Conservation (phyloP, 164 flowering plant genomes). For the Nymphaea colorata region DNA sequence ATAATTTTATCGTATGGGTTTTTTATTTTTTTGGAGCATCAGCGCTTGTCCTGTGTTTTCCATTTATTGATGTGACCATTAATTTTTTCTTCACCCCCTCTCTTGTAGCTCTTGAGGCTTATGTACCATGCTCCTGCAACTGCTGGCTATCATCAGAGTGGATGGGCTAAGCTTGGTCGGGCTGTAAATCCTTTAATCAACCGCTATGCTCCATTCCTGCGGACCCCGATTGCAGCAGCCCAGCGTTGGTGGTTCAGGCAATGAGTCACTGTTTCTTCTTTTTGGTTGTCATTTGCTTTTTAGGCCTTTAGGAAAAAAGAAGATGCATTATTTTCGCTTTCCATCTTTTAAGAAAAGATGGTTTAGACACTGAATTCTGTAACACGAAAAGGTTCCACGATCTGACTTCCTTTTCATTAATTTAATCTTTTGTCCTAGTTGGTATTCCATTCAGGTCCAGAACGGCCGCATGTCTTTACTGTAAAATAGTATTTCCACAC, state of each 20-base stretch:
- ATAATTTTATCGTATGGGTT: no score
- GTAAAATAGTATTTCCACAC: no score
- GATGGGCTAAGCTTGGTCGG: constrained; percentile 83
- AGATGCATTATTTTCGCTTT: background rate
- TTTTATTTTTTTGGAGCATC: no score
- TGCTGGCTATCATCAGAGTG: constrained; percentile 83
- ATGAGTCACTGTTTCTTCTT: background rate
- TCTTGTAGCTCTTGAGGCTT: constrained; percentile 73
- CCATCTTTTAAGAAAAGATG: background rate
- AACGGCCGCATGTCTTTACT: no score
- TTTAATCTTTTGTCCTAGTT: background rate
- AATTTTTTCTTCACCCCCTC: background rate
- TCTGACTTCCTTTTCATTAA: background rate
- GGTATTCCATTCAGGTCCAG: no score
- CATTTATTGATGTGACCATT: background rate
- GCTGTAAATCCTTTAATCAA: constrained; percentile 48
- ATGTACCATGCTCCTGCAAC: constrained; percentile 96
- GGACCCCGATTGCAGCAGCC: constrained; percentile 54
- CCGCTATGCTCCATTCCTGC: constrained; percentile 74
- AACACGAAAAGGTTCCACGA: background rate
- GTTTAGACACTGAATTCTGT: background rate
- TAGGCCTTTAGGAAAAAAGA: background rate
- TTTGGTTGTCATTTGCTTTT: no score
- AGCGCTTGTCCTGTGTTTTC: background rate
- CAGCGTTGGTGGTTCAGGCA: constrained; percentile 95